Base-by-base conservation (phyloP, 176 grass and related monocot species). In the Pontederia paniculata region DNA sequence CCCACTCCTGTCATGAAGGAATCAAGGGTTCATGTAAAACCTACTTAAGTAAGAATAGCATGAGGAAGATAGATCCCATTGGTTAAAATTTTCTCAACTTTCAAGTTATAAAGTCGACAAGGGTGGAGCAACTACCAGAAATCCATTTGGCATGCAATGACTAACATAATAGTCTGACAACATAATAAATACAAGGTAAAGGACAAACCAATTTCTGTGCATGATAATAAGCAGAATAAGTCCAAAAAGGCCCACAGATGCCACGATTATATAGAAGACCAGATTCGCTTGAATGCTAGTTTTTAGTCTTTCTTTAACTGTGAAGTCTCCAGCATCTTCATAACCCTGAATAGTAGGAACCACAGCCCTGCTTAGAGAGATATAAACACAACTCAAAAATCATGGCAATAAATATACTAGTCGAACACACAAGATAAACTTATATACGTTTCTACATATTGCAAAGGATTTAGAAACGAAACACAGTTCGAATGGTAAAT, bases 271-370 rank as follows among this genome's bases (percentile, higher is more conserved):
- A 71, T 98, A 98, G 72, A 98, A 98, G 54, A 98, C 66, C 52
- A 98, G 62, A 87, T 98, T 98, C 76, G 81, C 72, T 68, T 82
- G 93, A 73, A 88, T 62, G 74, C 93, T 98, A 57, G 87, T 98
- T 75, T 74, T 98, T 56, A 98, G 77, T 71, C 93, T 90, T 79
- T 91, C 87, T 81, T 88, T 98, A 63, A 98, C 80, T 22, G 93
- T 98, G 62, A 98, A 98, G 66, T 98, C 93, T 44, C 87, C 93
- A 60, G 93, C 93, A 60, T 98, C 93, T 76, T 98, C 93, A 70
- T 98, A 98, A 44, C 93, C 93, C 73, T 98, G 93, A 78, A 98
- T 88, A 52, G 76, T 79, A 68, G 93, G 93, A 71, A 98, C 93
- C 51, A 98, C 80, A 80, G 93, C 87, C 93, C 93, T 98, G 93